These are phyloP conservation scores for Hypoxylon sp. DNA, from an alignment of 2,329 filamentous ascomycete species.

Conservation along the genomic window DNA sequence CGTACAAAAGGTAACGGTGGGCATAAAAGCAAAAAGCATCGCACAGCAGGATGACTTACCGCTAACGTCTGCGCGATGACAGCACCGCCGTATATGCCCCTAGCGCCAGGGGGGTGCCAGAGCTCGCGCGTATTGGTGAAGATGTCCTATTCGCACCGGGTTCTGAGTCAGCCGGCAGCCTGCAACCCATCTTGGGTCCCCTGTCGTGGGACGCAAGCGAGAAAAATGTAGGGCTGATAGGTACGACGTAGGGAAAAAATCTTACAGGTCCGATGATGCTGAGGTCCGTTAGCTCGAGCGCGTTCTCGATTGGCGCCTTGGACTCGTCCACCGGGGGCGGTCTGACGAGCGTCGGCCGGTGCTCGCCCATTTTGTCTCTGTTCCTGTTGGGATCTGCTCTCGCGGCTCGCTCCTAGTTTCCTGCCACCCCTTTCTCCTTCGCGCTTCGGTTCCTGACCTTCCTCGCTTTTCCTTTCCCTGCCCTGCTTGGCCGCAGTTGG, in stretches of 20 bases:
- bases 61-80: constrained; percentile 82
- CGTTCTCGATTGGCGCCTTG: constrained; percentile 88
- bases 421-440: neutral
- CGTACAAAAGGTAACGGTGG: no score
- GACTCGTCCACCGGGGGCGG: constrained; percentile 78
- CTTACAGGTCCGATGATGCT: constrained; percentile 79
- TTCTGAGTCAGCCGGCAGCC: constrained; percentile 22
- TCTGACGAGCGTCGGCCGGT: constrained; percentile 72
- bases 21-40: no score
- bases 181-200: neutral
- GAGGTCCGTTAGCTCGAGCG: constrained; percentile 86
- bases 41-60: constrained; percentile 42
- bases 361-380: constrained; percentile 47
- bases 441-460: neutral
- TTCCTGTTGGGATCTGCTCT: neutral
- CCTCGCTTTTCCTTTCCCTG: constrained; percentile 1
- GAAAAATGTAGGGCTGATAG: constrained; percentile 5
- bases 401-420: constrained; percentile 1
- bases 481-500: neutral
- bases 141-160: constrained; percentile 71
- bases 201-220: no score
- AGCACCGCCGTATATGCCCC: constrained; percentile 92
- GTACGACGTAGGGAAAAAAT: constrained; percentile 26
- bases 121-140: constrained; percentile 94
- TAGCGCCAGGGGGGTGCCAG: constrained; percentile 92